Conservation (phyloP, 768 basidiomycete species). For the Galerina sulciceps region DNA sequence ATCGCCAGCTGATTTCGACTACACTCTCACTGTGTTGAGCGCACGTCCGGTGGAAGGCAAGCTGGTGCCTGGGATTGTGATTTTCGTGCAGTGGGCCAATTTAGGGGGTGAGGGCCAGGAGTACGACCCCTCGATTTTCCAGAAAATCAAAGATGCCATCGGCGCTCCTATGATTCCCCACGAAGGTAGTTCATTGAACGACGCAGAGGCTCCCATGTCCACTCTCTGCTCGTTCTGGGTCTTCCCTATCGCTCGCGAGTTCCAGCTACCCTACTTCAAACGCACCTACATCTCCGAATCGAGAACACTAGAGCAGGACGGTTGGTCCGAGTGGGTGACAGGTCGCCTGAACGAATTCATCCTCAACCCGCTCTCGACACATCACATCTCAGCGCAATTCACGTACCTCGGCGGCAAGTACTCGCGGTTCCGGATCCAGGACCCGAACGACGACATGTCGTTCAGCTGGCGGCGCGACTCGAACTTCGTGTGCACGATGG, state of each 20-base stretch:
- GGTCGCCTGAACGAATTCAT: background rate
- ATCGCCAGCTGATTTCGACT: background rate
- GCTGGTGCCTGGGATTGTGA: background rate
- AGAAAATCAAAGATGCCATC: background rate
- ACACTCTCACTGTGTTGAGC: background rate
- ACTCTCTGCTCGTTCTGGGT: background rate
- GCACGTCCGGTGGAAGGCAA: background rate
- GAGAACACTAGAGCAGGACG: background rate
- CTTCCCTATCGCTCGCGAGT: background rate
- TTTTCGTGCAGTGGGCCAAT: background rate
- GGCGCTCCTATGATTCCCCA: background rate
- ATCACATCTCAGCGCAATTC: background rate
- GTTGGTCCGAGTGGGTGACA: background rate
- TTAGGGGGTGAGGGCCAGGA: background rate
- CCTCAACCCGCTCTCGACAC: background rate
- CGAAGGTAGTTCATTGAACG: background rate
- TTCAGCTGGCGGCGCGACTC: background rate
- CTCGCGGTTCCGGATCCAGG: background rate
- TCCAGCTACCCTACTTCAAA: background rate
- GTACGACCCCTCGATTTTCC: background rate
- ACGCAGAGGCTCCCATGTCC: background rate
- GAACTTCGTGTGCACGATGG: background rate
- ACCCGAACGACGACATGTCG: background rate
- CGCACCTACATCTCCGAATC: background rate
- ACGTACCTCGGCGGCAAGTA: background rate